Evolutionary conservation across 2,329 filamentous ascomycete genomes (phyloP), one percentile per base, ranked within the genome.

Genomic region (Penicillium hesseltinei): DNA sequence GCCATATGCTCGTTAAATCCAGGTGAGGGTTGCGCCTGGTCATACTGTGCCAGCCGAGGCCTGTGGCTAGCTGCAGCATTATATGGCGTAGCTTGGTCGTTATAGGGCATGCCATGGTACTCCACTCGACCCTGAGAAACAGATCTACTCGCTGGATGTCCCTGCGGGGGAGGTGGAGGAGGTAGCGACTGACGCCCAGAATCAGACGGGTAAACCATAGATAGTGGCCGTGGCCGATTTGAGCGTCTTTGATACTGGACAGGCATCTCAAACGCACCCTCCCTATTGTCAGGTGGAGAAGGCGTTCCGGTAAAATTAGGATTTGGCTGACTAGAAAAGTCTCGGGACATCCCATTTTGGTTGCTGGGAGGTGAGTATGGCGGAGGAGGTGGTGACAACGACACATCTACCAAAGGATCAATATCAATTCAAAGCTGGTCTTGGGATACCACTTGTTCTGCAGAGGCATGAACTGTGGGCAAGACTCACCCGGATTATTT

Each of bases 301-400:
- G 59, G 60, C 2, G 59, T 51, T 15, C 56, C 47, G 4, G 56
- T 56, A 49, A 62, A 60, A 36, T 66, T 66, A 23, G 64, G 43
- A 27, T 58, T 65, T 6, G 59, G 25, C 8, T 58, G 55, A 15
- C 40, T 54, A 51, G 58, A 59, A 8, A 45, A 47, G 8, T 62
- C 62, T 51, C 50, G 62, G 17, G 61, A 43, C 33, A 51, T 33
- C 46, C 51, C 63, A 27, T 58, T 65, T 49, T 61, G 66, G 42
- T 71, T 70, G 46, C 66, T 68, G 43, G 71, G 73, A 21, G 74
- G 73, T 51, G 74, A 75, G 49, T 76, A 76, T 45, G 74, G 74
- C 8, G 74, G 73, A 33, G 74, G 73, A 8, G 73, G 73, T 10
- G 73, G 67, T 13, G 73, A 73, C 27, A 73, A 35, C 31, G 66